phyloP scores from a whole-genome alignment of 139 green algal genomes.

The Tetraselmis striata region DNA sequence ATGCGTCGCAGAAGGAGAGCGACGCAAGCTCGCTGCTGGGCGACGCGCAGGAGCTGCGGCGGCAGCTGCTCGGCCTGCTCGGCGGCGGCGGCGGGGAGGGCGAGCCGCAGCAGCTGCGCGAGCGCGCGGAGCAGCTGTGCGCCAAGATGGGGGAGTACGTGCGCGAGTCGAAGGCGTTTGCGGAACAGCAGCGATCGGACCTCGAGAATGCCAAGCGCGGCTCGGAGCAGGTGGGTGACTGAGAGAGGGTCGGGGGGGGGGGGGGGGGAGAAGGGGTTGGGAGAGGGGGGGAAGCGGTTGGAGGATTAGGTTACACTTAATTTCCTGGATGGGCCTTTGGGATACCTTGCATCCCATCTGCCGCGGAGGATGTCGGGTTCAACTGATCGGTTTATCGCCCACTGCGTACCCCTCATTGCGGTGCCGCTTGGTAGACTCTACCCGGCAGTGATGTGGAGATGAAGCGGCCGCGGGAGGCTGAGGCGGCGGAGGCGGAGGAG shows the following conservation, averaged over 20 bases:
- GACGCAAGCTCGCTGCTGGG: slow-evolving; percentile 28
- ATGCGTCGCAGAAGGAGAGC: slow-evolving; percentile 48
- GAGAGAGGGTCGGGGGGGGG: too few species aligned
- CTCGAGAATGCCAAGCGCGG: slow-evolving; percentile 54
- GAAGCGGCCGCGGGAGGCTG: slow-evolving; percentile 24
- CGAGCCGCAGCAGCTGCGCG: neutral
- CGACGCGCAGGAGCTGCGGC: slow-evolving; percentile 31
- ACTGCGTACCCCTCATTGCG: too few species aligned
- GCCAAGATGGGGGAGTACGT: slow-evolving; percentile 26
- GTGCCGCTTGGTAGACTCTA: neutral
- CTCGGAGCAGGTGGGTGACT: slow-evolving; percentile 43
- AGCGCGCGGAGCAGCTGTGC: slow-evolving; percentile 20
- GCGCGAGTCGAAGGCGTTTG: slow-evolving; percentile 42
- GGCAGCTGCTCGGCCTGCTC: neutral
- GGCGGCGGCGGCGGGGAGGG: neutral
- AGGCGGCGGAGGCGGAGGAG: neutral
- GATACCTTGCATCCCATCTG: too few species aligned
- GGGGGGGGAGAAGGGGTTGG: too few species aligned
- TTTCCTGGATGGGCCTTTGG: too few species aligned
- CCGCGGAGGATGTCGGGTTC: neutral
- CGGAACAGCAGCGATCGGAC: slow-evolving; percentile 46
- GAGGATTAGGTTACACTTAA: neutral
- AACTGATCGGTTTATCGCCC: too few species aligned
- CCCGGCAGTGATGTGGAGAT: slow-evolving; percentile 35
- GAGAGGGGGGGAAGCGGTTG: neutral